Evolutionary conservation across 306 rosid genomes (phyloP).

Genomic region (Cucumis hystrix): DNA sequence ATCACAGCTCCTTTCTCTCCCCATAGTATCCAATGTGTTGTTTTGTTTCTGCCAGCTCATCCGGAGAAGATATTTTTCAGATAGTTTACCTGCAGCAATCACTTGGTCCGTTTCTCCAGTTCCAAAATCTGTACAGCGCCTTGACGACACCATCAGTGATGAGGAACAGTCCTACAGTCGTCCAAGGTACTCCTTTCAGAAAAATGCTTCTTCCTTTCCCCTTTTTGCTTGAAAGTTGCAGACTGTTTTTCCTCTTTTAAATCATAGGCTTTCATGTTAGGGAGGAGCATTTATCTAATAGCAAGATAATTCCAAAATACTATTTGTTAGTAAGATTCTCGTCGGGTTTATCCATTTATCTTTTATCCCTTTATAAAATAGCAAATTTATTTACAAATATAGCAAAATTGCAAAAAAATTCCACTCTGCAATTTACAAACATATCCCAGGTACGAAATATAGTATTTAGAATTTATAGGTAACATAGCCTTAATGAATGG

Average conservation of each 20-base stretch:
- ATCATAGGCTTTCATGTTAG: background rate
- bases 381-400: too few relatives aligned
- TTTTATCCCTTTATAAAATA: background rate
- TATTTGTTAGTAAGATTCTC: background rate
- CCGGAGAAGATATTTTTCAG: conserved; percentile 85
- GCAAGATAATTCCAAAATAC: background rate
- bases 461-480: background rate
- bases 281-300: background rate
- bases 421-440: too few relatives aligned
- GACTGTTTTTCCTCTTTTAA: background rate
- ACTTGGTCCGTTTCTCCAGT: conserved; percentile 63
- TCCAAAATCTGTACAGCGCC: conserved; percentile 41
- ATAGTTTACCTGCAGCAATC: conserved; percentile 45
- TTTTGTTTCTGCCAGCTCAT: conserved; percentile 45
- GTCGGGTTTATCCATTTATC: background rate
- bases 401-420: too few relatives aligned
- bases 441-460: background rate
- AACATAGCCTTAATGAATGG: too few relatives aligned
- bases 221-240: background rate
- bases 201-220: background rate
- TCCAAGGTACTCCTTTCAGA: conserved; percentile 30
- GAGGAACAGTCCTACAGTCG: conserved; percentile 45
- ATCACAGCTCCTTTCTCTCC: background rate
- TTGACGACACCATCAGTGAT: conserved; percentile 57
- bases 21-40: background rate